Conservation (phyloP, 768 basidiomycete species). For the Gautieria morchelliformis region DNA sequence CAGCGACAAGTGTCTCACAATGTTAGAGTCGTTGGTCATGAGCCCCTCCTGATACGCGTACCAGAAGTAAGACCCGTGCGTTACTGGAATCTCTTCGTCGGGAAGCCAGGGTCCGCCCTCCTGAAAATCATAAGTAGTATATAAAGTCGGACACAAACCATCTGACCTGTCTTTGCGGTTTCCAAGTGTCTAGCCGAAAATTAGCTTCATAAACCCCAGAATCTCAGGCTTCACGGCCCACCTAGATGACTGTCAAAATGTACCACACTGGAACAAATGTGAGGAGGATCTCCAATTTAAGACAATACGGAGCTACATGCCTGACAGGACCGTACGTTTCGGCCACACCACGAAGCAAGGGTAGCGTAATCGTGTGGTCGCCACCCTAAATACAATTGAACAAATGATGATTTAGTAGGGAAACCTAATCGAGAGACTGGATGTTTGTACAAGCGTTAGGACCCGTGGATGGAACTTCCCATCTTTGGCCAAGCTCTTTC, state of each 20-base stretch:
- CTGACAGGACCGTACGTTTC: conserved; percentile 23
- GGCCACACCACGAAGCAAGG: conserved; percentile 22
- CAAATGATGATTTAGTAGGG: not conserved
- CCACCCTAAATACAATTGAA: not conserved
- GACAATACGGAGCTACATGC: not conserved
- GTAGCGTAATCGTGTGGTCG: conserved; percentile 10
- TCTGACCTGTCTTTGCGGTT: not conserved
- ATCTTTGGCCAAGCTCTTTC: conserved; percentile 21
- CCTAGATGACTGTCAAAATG: conserved; percentile 24
- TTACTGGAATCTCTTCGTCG: conserved; percentile 21
- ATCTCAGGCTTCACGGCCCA: conserved; percentile 2
- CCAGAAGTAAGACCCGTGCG: conserved; percentile 26
- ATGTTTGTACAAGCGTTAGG: conserved; percentile 23
- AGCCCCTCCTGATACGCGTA: conserved; percentile 24
- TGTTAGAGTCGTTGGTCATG: conserved; percentile 23
- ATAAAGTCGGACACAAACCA: not conserved
- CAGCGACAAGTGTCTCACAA: conserved; percentile 10
- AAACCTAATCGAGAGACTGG: conserved; percentile 16
- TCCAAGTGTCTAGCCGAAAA: not conserved
- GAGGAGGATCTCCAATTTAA: not conserved
- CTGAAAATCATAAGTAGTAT: not conserved
- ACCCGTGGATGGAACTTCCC: conserved; percentile 26
- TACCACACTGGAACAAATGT: conserved; percentile 17
- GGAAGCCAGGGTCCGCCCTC: conserved; percentile 20
- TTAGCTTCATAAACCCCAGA: not conserved